Base-by-base conservation (phyloP, 2,329 filamentous ascomycete species). In the Sclerotinia subarctica region DNA sequence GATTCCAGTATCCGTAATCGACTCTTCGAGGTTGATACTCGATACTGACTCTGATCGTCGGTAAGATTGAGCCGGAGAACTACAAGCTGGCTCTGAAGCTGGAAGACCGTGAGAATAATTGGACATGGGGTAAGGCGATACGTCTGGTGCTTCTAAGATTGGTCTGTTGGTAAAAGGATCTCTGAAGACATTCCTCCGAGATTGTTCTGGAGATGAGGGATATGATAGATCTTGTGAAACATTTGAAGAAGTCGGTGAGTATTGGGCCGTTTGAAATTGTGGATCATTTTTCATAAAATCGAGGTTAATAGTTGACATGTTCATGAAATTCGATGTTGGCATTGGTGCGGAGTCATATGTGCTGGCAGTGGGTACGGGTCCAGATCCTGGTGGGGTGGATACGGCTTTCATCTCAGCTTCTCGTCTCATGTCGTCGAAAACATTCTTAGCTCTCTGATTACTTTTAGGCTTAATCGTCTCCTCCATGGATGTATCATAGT, bases 1-100 rank as follows among this genome's bases (percentile, higher is more conserved):
- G 68, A 98, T 90, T 35, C 94, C 94, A 0, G 94, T 97, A 72
- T 93, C 89, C 67, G 85, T 88, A 76, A 86, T 86, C 35, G 86
- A 85, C 75, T 88, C 86, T 70, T 89, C 87, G 49, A 89, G 86
- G 75, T 88, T 87, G 78, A 88, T 86, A 74, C 82, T 84, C 15
- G 68, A 85, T 32, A 86, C 76, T 0, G 87, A 89, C 72, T 88
- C 85, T 44, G 85, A 87, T 60, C 86, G 82, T 35, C 85, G 82
- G 71, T 87, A 85, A 1, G 80, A 71, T 44, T 68, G 54, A 62
- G 70, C 59, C 65, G 73, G 64, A 49, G 73, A 71, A 63, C 68
- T 66, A 44, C 47, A 67, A 46, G 71, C 35, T 66, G 73, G 32
- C 60, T 56, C 38, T 52, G 58, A 54, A 68, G 59, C 62, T 54